Conservation (phyloP, 305 asterid species). For the Plantago lanceolata region DNA sequence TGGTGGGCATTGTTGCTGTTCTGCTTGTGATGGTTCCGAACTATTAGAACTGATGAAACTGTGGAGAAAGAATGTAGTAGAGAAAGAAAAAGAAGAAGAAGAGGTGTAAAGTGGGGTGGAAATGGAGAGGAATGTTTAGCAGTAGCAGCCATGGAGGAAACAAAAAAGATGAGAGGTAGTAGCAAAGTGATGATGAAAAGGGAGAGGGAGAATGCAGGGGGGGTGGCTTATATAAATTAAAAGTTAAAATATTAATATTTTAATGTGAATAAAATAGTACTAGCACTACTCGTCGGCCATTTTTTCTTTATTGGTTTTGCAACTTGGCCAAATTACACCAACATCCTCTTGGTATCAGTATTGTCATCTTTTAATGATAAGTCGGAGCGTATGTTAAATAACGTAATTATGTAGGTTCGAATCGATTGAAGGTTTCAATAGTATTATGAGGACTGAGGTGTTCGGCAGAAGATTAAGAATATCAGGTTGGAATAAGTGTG, state of each 20-base stretch:
- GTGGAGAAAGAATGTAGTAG: not conserved
- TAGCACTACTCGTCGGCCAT: too few species aligned
- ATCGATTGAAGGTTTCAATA: too few species aligned
- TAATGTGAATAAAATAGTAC: too few species aligned
- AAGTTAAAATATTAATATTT: not conserved
- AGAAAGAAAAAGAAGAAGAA: not conserved
- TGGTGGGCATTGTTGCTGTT: not conserved
- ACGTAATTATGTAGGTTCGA: too few species aligned
- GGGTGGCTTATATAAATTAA: slow-evolving; percentile 9
- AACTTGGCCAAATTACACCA: slow-evolving; percentile 2
- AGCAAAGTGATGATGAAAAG: not conserved
- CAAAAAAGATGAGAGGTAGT: not conserved
- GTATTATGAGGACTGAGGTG: too few species aligned
- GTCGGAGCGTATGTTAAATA: too few species aligned
- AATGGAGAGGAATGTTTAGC: slow-evolving; percentile 3
- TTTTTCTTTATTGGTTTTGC: not conserved
- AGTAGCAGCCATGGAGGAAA: slow-evolving; percentile 8
- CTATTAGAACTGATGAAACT: slow-evolving; percentile 4
- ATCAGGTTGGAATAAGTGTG: too few species aligned
- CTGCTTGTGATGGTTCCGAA: not conserved
- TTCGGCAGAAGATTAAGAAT: too few species aligned
- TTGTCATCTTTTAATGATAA: too few species aligned
- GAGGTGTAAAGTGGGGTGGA: not conserved
- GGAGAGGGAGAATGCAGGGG: not conserved
- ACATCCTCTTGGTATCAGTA: not conserved